phyloP scores from a whole-genome alignment of 768 basidiomycete species.

The Kwoniella heveanensis region DNA sequence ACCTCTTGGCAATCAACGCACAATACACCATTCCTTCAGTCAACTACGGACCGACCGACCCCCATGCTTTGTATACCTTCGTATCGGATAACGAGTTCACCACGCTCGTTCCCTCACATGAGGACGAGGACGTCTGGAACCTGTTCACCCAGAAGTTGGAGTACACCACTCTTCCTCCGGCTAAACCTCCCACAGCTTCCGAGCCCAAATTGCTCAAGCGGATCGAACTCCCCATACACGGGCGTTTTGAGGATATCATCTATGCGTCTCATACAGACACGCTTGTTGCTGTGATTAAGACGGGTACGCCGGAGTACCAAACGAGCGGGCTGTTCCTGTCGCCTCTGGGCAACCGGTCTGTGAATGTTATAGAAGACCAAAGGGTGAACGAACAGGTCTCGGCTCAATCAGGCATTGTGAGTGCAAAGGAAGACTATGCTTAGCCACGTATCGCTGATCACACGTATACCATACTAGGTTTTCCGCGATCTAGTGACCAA shows the following conservation, averaged over 20 bases:
- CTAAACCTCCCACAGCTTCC: conserved; percentile 15
- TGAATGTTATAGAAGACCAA: background rate
- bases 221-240: background rate
- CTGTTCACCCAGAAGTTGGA: conserved; percentile 6
- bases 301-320: background rate
- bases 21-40: conserved; percentile 26
- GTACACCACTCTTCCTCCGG: conserved; percentile 18
- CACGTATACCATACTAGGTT: no score
- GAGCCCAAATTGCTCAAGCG: background rate
- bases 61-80: conserved; percentile 18
- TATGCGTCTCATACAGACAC: conserved; percentile 6
- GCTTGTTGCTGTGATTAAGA: background rate
- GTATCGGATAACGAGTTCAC: conserved; percentile 18
- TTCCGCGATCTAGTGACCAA: conserved; percentile 1
- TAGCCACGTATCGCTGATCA: background rate
- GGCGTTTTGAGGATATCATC: background rate
- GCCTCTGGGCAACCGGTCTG: background rate
- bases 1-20: conserved; percentile 30
- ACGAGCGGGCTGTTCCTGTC: background rate
- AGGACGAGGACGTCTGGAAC: conserved; percentile 6
- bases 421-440: background rate
- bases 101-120: conserved; percentile 6
- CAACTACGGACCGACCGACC: conserved; percentile 4
- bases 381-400: background rate
- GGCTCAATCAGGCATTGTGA: background rate